A percentile compares a stretch with the other conserved stretches of the same genome.
Evolutionary conservation across 108 stramenopile genomes (phyloP).

Genomic region (Cylindrotheca fusiformis): DNA sequence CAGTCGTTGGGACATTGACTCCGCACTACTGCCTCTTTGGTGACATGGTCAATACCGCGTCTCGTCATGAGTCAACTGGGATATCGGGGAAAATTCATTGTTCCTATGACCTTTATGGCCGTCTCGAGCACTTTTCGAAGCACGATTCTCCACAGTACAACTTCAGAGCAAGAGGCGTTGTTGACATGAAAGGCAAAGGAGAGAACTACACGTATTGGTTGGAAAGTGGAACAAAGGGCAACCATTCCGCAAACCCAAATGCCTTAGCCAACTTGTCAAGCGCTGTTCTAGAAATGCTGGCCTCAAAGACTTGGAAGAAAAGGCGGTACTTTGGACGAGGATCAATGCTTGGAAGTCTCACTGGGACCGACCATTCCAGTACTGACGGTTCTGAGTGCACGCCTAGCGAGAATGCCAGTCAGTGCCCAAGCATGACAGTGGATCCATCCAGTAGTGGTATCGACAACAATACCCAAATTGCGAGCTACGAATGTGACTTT

Average conservation of each 20-base stretch:
- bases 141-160: background rate
- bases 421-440: background rate
- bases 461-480: background rate
- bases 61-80: slow-evolving; percentile 44
- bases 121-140: background rate
- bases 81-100: slow-evolving; percentile 22
- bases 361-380: background rate
- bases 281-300: background rate
- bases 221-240: slow-evolving; percentile 18
- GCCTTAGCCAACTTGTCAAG: background rate
- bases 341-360: background rate
- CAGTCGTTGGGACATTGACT: slow-evolving; percentile 8
- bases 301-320: background rate
- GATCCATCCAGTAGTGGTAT: too few species aligned
- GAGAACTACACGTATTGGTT: slow-evolving; percentile 35
- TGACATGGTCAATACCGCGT: slow-evolving; percentile 53
- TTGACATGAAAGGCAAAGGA: slow-evolving; percentile 53
- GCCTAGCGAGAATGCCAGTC: background rate
- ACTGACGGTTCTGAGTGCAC: background rate
- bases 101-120: slow-evolving; percentile 11
- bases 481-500: background rate
- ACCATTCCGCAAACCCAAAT: background rate
- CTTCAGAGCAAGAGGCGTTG: slow-evolving; percentile 24
- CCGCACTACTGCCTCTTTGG: slow-evolving; percentile 53
- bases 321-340: background rate